These are phyloP conservation scores for Hanseniaspora uvarum DNA, from an alignment of 1,139 yeast species.

Conservation along the genomic window DNA sequence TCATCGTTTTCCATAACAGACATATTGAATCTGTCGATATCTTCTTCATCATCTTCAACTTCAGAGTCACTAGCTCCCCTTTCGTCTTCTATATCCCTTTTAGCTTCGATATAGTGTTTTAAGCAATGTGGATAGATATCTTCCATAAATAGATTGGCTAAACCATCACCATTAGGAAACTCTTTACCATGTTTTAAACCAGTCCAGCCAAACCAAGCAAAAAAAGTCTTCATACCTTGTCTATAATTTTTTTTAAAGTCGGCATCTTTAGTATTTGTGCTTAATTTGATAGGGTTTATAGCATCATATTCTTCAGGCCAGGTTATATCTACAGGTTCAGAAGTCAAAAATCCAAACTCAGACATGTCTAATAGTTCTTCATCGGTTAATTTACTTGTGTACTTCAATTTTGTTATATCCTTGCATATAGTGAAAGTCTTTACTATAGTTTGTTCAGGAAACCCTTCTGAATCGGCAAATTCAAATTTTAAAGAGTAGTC, in stretches of 20 bases:
- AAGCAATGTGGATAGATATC: conserved; percentile 65
- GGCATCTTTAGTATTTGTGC: conserved; percentile 30
- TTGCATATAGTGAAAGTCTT: conserved; percentile 45
- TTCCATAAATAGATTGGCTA: conserved; percentile 52
- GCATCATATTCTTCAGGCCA: conserved; percentile 53
- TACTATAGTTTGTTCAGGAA: conserved; percentile 44
- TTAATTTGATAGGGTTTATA: conserved; percentile 44
- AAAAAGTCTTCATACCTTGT: conserved; percentile 61
- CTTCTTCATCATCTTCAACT: conserved; percentile 23
- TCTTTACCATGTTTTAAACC: conserved; percentile 65
- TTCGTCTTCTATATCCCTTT: conserved; percentile 44
- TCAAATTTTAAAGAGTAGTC: conserved; percentile 45
- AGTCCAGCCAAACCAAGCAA: conserved; percentile 69
- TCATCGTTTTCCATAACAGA: conserved; percentile 30
- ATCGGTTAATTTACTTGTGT: conserved; percentile 19
- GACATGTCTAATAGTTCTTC: conserved; percentile 41
- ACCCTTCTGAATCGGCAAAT: conserved; percentile 35
- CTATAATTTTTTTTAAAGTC: conserved; percentile 53
- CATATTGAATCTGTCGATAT: conserved; percentile 26
- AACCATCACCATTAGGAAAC: conserved; percentile 59
- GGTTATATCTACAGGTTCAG: conserved; percentile 41
- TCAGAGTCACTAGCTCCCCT: conserved; percentile 37
- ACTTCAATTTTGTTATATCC: conserved; percentile 23
- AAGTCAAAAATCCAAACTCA: conserved; percentile 38
- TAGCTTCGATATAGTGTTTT: conserved; percentile 61